Conservation (phyloP, 352 stramenopile genomes). For the Blastocystis sp. region DNA sequence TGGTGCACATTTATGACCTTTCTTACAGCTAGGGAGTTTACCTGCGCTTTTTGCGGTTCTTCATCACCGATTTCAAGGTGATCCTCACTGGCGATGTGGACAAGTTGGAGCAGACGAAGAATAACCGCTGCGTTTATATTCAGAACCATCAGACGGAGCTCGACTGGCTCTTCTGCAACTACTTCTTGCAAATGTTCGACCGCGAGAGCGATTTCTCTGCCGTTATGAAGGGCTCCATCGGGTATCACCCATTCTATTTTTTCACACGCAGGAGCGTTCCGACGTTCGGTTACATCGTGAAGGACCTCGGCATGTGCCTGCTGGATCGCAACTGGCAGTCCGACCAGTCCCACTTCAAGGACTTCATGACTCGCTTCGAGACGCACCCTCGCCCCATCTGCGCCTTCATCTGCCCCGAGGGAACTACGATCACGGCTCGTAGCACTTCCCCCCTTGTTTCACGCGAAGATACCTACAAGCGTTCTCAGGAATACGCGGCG, state of each 20-base stretch:
- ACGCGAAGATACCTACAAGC: neutral
- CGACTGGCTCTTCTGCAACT: conserved; percentile 58
- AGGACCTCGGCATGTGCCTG: conserved; percentile 64
- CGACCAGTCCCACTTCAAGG: conserved; percentile 44
- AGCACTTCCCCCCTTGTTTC: neutral
- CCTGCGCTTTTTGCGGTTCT: conserved; percentile 63
- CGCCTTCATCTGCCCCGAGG: conserved; percentile 59
- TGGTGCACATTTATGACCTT: neutral
- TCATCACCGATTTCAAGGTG: conserved; percentile 62
- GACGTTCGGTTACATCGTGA: conserved; percentile 30
- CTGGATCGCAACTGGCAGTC: conserved; percentile 49
- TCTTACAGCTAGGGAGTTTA: conserved; percentile 21
- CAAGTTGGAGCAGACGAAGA: conserved; percentile 62
- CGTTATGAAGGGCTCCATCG: conserved; percentile 41
- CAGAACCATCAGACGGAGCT: conserved; percentile 62
- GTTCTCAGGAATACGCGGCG: neutral
- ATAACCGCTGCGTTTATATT: conserved; percentile 58
- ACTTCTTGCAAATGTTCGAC: conserved; percentile 66
- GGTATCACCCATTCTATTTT: neutral
- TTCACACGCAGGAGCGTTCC: conserved; percentile 31
- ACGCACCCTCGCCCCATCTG: conserved; percentile 39
- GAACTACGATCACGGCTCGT: conserved; percentile 22
- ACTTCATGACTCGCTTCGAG: conserved; percentile 41
- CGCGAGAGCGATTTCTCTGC: conserved; percentile 50
- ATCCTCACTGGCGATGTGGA: conserved; percentile 62